Evolutionary conservation across 2,329 filamentous ascomycete species (phyloP).

Genomic region (Raffaelea deltoideospora): DNA sequence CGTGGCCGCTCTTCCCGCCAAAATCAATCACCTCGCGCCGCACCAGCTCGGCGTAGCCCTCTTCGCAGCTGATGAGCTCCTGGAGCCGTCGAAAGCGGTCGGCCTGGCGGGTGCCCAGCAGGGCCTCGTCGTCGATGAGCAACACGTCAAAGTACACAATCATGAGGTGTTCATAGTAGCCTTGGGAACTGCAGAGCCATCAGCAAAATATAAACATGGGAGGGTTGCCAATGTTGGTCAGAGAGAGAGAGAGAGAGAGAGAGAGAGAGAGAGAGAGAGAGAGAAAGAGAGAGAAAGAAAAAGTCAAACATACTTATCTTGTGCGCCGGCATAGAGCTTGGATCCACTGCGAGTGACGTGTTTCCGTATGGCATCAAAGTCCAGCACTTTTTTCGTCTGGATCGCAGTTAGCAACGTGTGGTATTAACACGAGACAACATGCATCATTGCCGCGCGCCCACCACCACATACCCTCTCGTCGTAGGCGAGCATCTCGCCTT

Average conservation of each 20-base stretch:
- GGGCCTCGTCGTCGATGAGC: slow-evolving; percentile 35
- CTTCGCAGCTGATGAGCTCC: slow-evolving; percentile 31
- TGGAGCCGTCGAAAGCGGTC: slow-evolving; percentile 46
- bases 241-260: too few relatives aligned
- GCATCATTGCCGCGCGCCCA: too few relatives aligned
- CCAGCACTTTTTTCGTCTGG: slow-evolving; percentile 45
- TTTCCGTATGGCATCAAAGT: slow-evolving; percentile 71
- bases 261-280: background rate
- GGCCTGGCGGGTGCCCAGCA: slow-evolving; percentile 36
- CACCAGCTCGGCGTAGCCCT: slow-evolving; percentile 52
- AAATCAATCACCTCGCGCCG: slow-evolving; percentile 56
- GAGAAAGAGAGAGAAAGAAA: background rate
- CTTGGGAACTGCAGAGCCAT: too few relatives aligned
- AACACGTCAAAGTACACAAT: slow-evolving; percentile 46
- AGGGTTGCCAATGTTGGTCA: too few relatives aligned
- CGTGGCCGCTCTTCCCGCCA: slow-evolving; percentile 24
- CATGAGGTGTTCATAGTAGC: slow-evolving; percentile 36
- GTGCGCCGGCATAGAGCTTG: background rate
- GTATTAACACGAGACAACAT: background rate
- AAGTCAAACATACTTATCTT: background rate
- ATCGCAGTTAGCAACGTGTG: background rate
- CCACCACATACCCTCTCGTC: slow-evolving; percentile 38
- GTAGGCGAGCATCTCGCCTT: slow-evolving; percentile 73
- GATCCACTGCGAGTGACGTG: slow-evolving; percentile 60
- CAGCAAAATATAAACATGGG: too few relatives aligned